Evolutionary conservation across 2,329 filamentous ascomycete genomes (phyloP), one percentile per base, ranked within the genome.

Genomic region (Ilyonectria robusta): DNA sequence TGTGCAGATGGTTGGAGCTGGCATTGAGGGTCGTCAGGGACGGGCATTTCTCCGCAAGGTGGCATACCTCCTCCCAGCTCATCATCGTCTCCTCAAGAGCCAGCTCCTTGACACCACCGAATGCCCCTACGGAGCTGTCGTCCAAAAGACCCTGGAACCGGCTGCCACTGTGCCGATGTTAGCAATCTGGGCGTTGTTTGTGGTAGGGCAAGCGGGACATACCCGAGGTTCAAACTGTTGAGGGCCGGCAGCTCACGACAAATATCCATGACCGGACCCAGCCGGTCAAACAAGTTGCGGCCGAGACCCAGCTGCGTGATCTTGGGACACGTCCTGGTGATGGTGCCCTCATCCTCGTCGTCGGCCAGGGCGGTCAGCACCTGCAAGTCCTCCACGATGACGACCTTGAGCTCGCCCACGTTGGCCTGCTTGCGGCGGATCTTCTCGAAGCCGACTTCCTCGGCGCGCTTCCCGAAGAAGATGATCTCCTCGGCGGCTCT

Each of bases 361-460:
- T 76, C 80, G 1, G 69, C 72, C 40, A 76, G 78, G 4, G 82
- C 79, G 35, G 71, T 76, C 10, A 77, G 80, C 68, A 98, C 87
- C 57, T 89, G 85, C 76, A 94, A 81, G 15, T 92, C 91, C 81
- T 98, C 95, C 8, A 99, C 85, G 44, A 98, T 89, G 56, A 97
- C 91, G 62, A 95, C 91, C 72, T 88, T 91, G 66, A 98, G 86
- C 74, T 96, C 93, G 61, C 91, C 85, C 35, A 98, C 84, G 76
- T 92, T 85, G 72, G 94, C 92, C 76, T 97, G 91, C 80, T 95
- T 90, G 71, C 88, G 88, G 48, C 92, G 89, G 72, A 98, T 94
- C 84, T 98, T 98, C 73, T 97, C 94, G 74, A 98, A 98, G 33
- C 96, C 96, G 37, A 98, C 89, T 82, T 98, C 95, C 82, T 98